phyloP scores from a whole-genome alignment of 1,284 basidiomycete species.

The Xerocomus nothofagi region DNA sequence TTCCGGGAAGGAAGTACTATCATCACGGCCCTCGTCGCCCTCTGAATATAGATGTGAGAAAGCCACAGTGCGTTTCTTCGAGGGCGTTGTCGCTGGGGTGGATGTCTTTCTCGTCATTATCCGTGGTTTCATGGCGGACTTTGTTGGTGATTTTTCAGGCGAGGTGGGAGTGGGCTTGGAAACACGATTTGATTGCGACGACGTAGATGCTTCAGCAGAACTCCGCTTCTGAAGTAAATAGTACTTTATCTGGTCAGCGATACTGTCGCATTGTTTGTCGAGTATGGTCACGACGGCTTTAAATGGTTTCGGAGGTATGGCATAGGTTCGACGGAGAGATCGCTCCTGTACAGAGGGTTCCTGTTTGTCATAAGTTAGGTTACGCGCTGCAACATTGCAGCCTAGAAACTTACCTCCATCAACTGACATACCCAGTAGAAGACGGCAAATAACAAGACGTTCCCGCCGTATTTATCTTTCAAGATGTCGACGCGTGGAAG shows the following conservation, averaged over 20 bases:
- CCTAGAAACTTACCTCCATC: conserved; percentile 25
- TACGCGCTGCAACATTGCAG: neutral
- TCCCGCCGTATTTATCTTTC: conserved; percentile 19
- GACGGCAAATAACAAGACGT: conserved; percentile 26
- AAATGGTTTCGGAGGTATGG: conserved; percentile 15
- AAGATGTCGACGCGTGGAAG: conserved; percentile 19
- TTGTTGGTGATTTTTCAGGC: conserved; percentile 23
- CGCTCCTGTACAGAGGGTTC: conserved; percentile 25
- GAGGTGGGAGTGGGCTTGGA: conserved; percentile 2
- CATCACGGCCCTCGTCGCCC: neutral
- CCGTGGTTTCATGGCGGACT: conserved; percentile 13
- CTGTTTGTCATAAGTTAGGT: conserved; percentile 4
- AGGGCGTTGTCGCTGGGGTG: conserved; percentile 13
- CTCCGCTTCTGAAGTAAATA: conserved; percentile 7
- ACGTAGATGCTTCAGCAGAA: neutral
- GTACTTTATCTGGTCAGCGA: conserved; percentile 28
- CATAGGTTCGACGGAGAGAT: conserved; percentile 18
- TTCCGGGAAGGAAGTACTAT: conserved; percentile 14
- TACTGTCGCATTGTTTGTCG: conserved; percentile 27
- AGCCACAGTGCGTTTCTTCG: conserved; percentile 26
- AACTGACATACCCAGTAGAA: conserved; percentile 36
- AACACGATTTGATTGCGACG: neutral
- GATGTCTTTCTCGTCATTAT: neutral
- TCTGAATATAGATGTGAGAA: conserved; percentile 8
- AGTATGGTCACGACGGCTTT: conserved; percentile 24